phyloP scores from a whole-genome alignment of 495 filamentous ascomycete genomes.

The Cercophora newfieldiana region DNA sequence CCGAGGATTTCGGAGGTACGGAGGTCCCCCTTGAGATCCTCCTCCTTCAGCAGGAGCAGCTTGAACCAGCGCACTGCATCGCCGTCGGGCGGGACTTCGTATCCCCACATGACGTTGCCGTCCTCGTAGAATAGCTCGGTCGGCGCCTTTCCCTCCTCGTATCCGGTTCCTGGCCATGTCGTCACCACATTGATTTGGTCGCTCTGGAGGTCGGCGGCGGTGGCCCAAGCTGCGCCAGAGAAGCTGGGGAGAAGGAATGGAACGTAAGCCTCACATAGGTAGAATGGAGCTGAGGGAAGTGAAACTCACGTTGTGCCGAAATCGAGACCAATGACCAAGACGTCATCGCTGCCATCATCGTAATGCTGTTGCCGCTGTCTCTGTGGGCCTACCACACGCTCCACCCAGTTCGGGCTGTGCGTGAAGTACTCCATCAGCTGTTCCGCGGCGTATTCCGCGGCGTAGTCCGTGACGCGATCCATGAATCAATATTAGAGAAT shows the following conservation, averaged over 20 bases:
- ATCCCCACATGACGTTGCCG: conserved; percentile 28
- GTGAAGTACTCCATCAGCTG: no score
- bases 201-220: background rate
- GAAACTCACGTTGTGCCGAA: conserved; percentile 13
- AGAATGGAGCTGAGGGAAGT: background rate
- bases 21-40: conserved; percentile 25
- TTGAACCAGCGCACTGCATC: conserved; percentile 36
- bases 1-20: conserved; percentile 12
- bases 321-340: conserved; percentile 5
- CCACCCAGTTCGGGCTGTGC: no score
- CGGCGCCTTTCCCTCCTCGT: conserved; percentile 16
- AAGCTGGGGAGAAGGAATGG: no score
- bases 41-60: conserved; percentile 29
- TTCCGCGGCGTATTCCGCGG: no score
- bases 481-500: no score
- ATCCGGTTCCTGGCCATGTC: conserved; percentile 8
- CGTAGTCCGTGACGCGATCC: no score
- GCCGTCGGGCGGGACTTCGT: conserved; percentile 13
- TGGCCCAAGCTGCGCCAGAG: conserved; percentile 10
- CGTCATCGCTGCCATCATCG: background rate
- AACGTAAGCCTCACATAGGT: background rate
- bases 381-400: no score
- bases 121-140: conserved; percentile 15
- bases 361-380: background rate
- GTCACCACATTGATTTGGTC: conserved; percentile 17